Conservation (phyloP, 1,284 basidiomycete genomes). For the Heterobasidion annosum region DNA sequence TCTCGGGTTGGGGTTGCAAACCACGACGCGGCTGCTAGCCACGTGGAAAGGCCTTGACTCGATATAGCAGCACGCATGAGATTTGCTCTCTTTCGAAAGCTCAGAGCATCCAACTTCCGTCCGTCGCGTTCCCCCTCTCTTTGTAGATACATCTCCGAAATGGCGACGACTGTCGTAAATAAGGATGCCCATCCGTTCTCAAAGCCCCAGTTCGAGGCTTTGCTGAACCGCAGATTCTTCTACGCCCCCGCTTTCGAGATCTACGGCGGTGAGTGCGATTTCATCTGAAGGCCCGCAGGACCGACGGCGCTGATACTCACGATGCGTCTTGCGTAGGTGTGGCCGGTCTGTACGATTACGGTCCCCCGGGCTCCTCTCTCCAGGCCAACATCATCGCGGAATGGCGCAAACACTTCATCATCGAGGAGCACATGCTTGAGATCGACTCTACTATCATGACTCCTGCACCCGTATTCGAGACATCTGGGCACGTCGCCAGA, state of each 20-base stretch:
- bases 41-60: not conserved
- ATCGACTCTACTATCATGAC: conserved; percentile 99
- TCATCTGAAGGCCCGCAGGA: not conserved
- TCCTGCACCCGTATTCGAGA: conserved; percentile 90
- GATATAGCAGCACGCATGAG: conserved; percentile 2
- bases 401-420: conserved; percentile 98
- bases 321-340: conserved; percentile 48
- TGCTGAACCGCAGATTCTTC: conserved; percentile 93
- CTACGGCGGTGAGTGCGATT: conserved; percentile 71
- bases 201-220: conserved; percentile 78
- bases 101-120: not conserved
- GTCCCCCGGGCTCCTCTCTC: conserved; percentile 89
- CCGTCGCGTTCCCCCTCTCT: not conserved
- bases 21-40: no score
- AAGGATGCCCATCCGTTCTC: conserved; percentile 87
- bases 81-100: not conserved
- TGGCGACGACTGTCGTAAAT: conserved; percentile 33
- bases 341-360: conserved; percentile 94
- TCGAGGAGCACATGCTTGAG: conserved; percentile 99
- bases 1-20: no score
- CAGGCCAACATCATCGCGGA: conserved; percentile 96
- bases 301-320: not conserved
- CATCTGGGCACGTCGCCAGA: conserved; percentile 96
- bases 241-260: conserved; percentile 98
- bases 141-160: conserved; percentile 8